These are phyloP conservation scores for Pichia sp. DNA, from an alignment of 1,139 yeast genomes.

Conservation along the genomic window DNA sequence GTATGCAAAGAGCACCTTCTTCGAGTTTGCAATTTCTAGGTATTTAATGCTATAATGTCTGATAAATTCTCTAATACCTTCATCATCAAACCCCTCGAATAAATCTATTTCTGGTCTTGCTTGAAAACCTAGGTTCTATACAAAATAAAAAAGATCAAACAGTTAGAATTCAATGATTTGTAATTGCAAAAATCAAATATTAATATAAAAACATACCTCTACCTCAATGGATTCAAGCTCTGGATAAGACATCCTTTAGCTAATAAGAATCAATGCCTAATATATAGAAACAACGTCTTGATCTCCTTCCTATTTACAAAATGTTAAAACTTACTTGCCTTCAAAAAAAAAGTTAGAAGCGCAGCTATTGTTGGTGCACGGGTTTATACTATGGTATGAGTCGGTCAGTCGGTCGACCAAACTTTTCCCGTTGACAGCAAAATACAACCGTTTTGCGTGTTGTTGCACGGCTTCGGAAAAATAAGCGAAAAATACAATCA, in stretches of 20 bases:
- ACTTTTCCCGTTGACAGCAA: too few species aligned
- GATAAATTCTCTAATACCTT: constrained; percentile 1
- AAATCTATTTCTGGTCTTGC: constrained; percentile 16
- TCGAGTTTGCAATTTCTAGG: constrained; percentile 14
- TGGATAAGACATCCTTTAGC: not conserved
- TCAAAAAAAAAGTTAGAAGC: too few species aligned
- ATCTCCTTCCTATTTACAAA: too few species aligned
- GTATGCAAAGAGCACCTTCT: constrained; percentile 15
- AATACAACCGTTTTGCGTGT: too few species aligned
- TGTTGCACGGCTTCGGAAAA: too few species aligned
- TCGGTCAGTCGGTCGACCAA: too few species aligned
- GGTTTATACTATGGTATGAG: too few species aligned
- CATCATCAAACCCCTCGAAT: constrained; percentile 8
- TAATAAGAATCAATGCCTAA: not conserved
- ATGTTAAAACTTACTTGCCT: too few species aligned
- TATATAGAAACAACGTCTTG: too few species aligned
- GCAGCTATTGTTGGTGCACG: too few species aligned
- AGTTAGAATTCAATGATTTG: not conserved
- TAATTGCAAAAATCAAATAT: not conserved
- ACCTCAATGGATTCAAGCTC: constrained; percentile 9
- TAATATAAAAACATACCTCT: constrained; percentile 13
- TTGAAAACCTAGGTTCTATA: constrained; percentile 23
- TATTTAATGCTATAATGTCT: constrained; percentile 10
- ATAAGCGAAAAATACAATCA: too few species aligned
- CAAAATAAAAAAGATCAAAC: not conserved